These are phyloP conservation scores for Stachybotrys elegans DNA, from an alignment of 2,329 filamentous ascomycete species.

Conservation along the genomic window DNA sequence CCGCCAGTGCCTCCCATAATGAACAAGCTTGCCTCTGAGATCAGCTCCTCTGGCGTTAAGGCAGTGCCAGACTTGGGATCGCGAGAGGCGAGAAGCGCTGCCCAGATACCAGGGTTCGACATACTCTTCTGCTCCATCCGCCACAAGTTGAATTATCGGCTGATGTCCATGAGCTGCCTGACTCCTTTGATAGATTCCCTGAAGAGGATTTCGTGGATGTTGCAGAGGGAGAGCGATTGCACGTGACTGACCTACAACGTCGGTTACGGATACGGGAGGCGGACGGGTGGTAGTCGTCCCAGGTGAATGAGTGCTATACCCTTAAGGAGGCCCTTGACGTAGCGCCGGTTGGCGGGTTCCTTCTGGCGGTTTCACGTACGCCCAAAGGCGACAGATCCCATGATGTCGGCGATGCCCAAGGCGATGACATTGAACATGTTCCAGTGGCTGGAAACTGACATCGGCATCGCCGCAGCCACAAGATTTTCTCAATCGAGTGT, in stretches of 20 bases:
- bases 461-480: too few species aligned
- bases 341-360: conserved; percentile 6
- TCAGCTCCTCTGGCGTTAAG: conserved; percentile 9
- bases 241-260: conserved; percentile 8
- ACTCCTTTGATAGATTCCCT: conserved; percentile 9
- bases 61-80: conserved; percentile 9
- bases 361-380: conserved; percentile 10
- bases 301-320: conserved; percentile 9
- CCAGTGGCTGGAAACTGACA: conserved; percentile 5
- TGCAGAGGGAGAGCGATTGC: conserved; percentile 10
- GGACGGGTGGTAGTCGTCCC: too few species aligned
- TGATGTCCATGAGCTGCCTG: conserved; percentile 5
- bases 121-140: conserved; percentile 6
- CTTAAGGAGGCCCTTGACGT: conserved; percentile 9
- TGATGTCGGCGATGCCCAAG: conserved; percentile 11
- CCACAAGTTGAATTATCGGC: conserved; percentile 6
- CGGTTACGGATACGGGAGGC: background rate
- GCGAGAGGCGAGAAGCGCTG: conserved; percentile 8
- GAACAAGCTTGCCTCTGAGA: conserved; percentile 8
- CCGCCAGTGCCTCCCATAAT: conserved; percentile 10
- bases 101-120: conserved; percentile 8
- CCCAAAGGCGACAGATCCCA: conserved; percentile 11
- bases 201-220: conserved; percentile 9
- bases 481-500: too few species aligned
- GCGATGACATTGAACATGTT: conserved; percentile 8